These are phyloP conservation scores for Calonectria henricotiae DNA, from an alignment of 2,329 filamentous ascomycete genomes.

Conservation along the genomic window DNA sequence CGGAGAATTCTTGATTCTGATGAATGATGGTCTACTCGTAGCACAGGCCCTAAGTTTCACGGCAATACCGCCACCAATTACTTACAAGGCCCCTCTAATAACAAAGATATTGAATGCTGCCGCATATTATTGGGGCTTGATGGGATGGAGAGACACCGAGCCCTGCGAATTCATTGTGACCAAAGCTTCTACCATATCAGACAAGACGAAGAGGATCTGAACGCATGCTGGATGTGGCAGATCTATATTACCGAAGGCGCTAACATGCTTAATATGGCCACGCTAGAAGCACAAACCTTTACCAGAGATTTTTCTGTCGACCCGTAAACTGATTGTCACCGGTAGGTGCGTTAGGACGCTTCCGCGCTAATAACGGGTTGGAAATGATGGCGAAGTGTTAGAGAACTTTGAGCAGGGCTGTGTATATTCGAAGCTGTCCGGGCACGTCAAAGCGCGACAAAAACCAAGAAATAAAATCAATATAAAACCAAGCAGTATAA, in stretches of 20 bases:
- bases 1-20: neutral
- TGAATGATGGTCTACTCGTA: neutral
- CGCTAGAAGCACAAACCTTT: neutral
- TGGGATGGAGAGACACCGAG: neutral
- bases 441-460: neutral
- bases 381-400: neutral
- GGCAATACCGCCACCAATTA: neutral
- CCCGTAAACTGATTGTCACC: neutral
- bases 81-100: neutral
- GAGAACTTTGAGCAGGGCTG: neutral
- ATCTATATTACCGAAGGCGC: neutral
- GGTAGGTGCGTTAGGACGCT: neutral
- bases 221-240: neutral
- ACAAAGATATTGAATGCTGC: neutral
- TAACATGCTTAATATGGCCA: neutral
- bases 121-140: neutral
- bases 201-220: neutral
- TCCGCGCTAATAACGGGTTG: neutral
- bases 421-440: neutral
- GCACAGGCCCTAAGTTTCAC: neutral
- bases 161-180: neutral
- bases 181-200: neutral
- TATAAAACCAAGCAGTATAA: neutral
- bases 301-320: neutral
- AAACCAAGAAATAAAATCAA: neutral